Percentiles rank a stretch among this genome's conserved stretches.
phyloP scores from a whole-genome alignment of 1,139 yeast genomes.

The Yamadazyma sp. region DNA sequence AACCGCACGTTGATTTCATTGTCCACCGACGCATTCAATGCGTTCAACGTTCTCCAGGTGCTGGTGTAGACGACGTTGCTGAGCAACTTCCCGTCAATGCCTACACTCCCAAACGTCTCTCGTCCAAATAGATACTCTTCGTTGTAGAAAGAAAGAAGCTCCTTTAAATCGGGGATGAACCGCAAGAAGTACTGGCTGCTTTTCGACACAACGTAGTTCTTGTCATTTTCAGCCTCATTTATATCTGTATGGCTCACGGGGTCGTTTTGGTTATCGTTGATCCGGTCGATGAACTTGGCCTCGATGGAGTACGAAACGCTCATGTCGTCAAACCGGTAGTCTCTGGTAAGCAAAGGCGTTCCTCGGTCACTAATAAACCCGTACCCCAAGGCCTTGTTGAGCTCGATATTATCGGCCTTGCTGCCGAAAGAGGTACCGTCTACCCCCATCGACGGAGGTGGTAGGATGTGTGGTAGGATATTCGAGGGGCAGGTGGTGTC shows the following conservation, averaged over 20 bases:
- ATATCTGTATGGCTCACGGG: slow-evolving; percentile 39
- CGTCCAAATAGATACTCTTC: slow-evolving; percentile 25
- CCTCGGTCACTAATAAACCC: slow-evolving; percentile 42
- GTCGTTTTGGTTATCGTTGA: slow-evolving; percentile 25
- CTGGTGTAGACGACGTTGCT: slow-evolving; percentile 23
- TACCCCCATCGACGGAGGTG: slow-evolving; percentile 69
- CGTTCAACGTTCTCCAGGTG: slow-evolving; percentile 38
- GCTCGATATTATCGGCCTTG: slow-evolving; percentile 33
- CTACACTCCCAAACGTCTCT: slow-evolving; percentile 29
- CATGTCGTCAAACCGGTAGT: slow-evolving; percentile 42
- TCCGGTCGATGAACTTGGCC: slow-evolving; percentile 43
- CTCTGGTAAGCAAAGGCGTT: slow-evolving; percentile 44
- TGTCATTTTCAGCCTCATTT: slow-evolving; percentile 33
- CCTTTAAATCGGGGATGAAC: slow-evolving; percentile 40
- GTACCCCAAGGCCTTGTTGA: slow-evolving; percentile 47
- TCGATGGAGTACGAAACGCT: slow-evolving; percentile 46
- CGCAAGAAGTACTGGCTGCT: slow-evolving; percentile 40
- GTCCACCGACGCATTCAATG: slow-evolving; percentile 31
- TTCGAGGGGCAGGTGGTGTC: slow-evolving; percentile 60
- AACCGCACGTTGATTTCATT: slow-evolving; percentile 37
- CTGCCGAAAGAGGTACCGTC: slow-evolving; percentile 44
- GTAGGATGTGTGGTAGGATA: slow-evolving; percentile 50
- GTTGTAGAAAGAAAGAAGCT: slow-evolving; percentile 30
- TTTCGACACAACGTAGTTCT: slow-evolving; percentile 39
- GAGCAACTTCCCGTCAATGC: slow-evolving; percentile 39